Percentiles rank a stretch among this genome's conserved stretches.
These are phyloP conservation scores for Gonapodya sp. DNA, from an alignment of 192 early-diverging fungal genomes.

Conservation along the genomic window DNA sequence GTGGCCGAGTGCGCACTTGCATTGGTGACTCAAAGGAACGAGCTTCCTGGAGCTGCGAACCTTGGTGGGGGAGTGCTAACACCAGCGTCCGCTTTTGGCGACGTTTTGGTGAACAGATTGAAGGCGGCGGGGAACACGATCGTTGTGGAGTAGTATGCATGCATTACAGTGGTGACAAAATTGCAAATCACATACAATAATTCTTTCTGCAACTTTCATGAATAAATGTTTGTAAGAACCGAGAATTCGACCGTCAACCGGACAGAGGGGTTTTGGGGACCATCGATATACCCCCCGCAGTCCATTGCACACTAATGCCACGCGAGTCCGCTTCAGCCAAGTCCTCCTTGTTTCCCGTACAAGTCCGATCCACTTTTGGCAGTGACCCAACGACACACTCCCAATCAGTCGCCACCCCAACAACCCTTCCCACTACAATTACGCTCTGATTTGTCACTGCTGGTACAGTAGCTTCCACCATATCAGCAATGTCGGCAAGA, in stretches of 20 bases:
- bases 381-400: too few relatives aligned
- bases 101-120: neutral
- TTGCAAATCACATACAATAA: too few relatives aligned
- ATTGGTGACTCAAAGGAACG: neutral
- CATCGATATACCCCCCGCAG: neutral
- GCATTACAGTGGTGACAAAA: too few relatives aligned
- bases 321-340: neutral
- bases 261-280: neutral
- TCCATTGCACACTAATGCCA: neutral
- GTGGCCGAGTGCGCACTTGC: neutral
- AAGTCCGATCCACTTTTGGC: too few relatives aligned
- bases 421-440: conserved; percentile 66
- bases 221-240: neutral
- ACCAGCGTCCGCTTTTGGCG: neutral
- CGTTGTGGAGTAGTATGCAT: neutral
- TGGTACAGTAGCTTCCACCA: conserved; percentile 39
- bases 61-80: neutral
- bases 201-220: neutral
- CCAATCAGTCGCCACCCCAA: too few relatives aligned
- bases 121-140: neutral
- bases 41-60: neutral
- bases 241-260: too few relatives aligned
- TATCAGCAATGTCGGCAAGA: conserved; percentile 47
- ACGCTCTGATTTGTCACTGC: conserved; percentile 65
- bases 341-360: too few relatives aligned